Evolutionary conservation across 2,329 filamentous ascomycete genomes (phyloP), one percentile per base, ranked within the genome.

Genomic region (Ophiostoma sp.): DNA sequence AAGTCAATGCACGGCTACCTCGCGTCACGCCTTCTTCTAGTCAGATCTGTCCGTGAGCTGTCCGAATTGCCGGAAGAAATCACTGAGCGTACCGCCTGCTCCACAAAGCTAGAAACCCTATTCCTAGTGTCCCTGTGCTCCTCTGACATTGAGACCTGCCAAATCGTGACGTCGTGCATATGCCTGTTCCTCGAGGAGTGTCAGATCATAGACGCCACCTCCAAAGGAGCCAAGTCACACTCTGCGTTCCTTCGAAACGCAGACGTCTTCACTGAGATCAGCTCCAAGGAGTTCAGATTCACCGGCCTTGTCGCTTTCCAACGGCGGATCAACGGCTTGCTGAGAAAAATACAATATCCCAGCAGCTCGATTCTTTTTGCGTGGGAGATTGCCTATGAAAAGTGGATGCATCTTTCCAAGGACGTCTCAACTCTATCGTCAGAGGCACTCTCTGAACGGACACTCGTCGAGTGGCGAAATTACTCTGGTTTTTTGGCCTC

Each of bases 241-340:
- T 77, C 81, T 18, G 81, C 84, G 0, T 77, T 88, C 14, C 79
- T 88, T 63, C 83, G 85, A 47, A 90, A 90, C 71, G 81, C 81
- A 45, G 83, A 86, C 6, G 78, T 87, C 1, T 89, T 87, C 70
- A 78, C 80, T 38, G 87, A 89, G 71, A 85, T 90, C 66, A 82
- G 86, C 1, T 88, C 87, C 1, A 84, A 82, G 58, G 83, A 82
- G 1, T 90, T 89, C 73, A 81, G 86, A 41, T 88, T 90, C 73
- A 90, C 88, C 7, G 88, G 88, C 0, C 77, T 89, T 7, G 88
- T 90, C 11, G 88, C 87, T 2, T 90, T 90, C 73, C 88, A 90
- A 72, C 89, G 89, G 74, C 82, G 87, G 55, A 81, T 87, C 44
- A 82, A 87, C 62, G 81, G 81, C 12, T 80, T 89, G 44, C 75